phyloP scores from a whole-genome alignment of 164 flowering plant genomes.

The Magnolia officinalis region DNA sequence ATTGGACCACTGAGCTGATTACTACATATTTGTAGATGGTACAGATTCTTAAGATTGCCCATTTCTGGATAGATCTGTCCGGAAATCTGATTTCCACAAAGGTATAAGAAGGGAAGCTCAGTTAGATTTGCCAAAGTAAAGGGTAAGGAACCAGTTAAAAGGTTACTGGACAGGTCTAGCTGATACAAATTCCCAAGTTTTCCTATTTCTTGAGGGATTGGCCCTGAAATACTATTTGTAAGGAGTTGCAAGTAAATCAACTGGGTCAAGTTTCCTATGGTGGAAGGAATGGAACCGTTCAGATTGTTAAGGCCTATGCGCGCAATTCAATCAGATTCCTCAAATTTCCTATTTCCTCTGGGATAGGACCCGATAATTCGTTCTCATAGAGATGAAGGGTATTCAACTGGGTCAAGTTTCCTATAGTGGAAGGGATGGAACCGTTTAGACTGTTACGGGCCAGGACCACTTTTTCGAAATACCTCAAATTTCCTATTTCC shows the following conservation, averaged over 20 bases:
- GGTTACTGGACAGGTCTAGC: neutral
- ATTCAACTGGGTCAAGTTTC: too few species aligned
- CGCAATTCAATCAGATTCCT: too few species aligned
- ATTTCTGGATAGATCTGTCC: conserved; percentile 22
- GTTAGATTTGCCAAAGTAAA: conserved; percentile 17
- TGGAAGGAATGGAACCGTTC: too few species aligned
- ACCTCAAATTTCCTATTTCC: conserved; percentile 21
- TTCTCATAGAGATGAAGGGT: too few species aligned
- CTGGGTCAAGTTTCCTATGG: neutral
- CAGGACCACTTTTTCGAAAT: too few species aligned
- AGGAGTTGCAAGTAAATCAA: neutral
- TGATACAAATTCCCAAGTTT: neutral
- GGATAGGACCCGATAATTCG: too few species aligned
- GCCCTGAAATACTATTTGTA: neutral
- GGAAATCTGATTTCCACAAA: conserved; percentile 12
- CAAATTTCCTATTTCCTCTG: neutral
- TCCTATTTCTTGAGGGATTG: neutral
- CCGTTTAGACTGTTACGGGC: too few species aligned
- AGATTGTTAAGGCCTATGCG: too few species aligned
- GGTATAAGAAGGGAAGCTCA: conserved; percentile 1
- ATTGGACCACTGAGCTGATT: neutral
- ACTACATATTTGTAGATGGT: neutral
- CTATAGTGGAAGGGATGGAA: too few species aligned
- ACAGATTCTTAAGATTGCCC: conserved; percentile 3
- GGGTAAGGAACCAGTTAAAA: conserved; percentile 4